Evolutionary conservation across 805 yeast genomes (phyloP).

Genomic region (Candida anglica): DNA sequence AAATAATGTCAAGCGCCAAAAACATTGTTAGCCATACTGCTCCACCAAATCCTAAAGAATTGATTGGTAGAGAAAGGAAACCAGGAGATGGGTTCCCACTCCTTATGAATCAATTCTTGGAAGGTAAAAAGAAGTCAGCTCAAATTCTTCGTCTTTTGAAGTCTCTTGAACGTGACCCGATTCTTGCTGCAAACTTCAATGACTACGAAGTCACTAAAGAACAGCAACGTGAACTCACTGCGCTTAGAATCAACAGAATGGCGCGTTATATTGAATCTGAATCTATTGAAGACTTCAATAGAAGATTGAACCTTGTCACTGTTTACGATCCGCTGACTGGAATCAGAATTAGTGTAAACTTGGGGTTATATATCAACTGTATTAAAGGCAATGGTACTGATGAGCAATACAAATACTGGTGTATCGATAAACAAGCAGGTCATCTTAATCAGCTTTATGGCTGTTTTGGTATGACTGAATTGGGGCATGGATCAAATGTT

Average conservation of each 20-base stretch:
- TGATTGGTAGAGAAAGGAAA: slow-evolving; percentile 16
- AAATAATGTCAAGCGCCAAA: too few species aligned
- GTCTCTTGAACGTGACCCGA: slow-evolving; percentile 36
- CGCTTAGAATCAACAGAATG: slow-evolving; percentile 31
- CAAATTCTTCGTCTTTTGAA: slow-evolving; percentile 24
- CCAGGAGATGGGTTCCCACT: slow-evolving; percentile 10
- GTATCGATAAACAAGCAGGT: slow-evolving; percentile 27
- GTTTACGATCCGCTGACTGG: slow-evolving; percentile 36
- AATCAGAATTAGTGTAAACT: slow-evolving; percentile 34
- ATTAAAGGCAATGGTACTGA: slow-evolving; percentile 39
- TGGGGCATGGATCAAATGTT: slow-evolving; percentile 92
- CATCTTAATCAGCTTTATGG: slow-evolving; percentile 52
- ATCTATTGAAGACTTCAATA: slow-evolving; percentile 23
- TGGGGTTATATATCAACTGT: slow-evolving; percentile 37
- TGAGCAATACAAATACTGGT: slow-evolving; percentile 36
- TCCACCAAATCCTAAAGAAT: slow-evolving; percentile 17
- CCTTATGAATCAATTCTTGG: slow-evolving; percentile 22
- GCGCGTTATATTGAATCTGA: slow-evolving; percentile 34
- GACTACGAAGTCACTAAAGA: slow-evolving; percentile 31
- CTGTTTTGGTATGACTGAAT: slow-evolving; percentile 90
- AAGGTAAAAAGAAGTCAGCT: slow-evolving; percentile 22
- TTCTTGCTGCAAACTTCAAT: slow-evolving; percentile 22
- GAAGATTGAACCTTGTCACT: slow-evolving; percentile 32
- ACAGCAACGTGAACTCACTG: slow-evolving; percentile 29
- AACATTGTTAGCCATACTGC: neutral